Base-by-base conservation (phyloP, 495 filamentous ascomycete species). In the Talaromyces trachyspermus region DNA sequence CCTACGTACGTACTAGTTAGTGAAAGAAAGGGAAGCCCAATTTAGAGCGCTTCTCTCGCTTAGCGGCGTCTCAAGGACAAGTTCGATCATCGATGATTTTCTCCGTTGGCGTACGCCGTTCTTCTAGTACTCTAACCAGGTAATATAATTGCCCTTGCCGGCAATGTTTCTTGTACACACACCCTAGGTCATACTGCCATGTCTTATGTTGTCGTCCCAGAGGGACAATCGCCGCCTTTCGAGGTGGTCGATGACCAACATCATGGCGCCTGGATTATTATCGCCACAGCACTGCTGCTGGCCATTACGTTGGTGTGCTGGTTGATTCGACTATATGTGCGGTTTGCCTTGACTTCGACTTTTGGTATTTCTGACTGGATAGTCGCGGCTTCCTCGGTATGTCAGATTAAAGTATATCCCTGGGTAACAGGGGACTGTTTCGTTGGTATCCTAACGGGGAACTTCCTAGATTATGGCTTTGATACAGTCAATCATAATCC, bases 221-320 rank as follows among this genome's bases (percentile, higher is more conserved):
- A 63, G 18, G 65, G 65, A 45, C 60, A 69, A 42, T 63, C 65
- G 42, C 60, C 65, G 32, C 65, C 65, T 25, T 69, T 69, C 33
- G 59, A 66, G 54, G 63, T 66, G 18, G 57, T 69, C 10, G 65
- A 69, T 38, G 61, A 65, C 14, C 44, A 50, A 18, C 65, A 75
- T 49, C 69, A 72, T 53, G 59, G 62, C 17, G 71, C 64, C 11
- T 64, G 64, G 56, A 49, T 75, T 1, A 69, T 77, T 24, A 78
- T 79, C 36, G 62, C 60, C 0, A 65, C 65, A 5, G 70, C 72
- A 0, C 52, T 77, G 2, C 63, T 70, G 3, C 61, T 79, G 18
- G 68, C 72, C 20, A 61, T 77, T n/a, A 60, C 71, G 10, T 33
- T 77, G 4, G 62, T 64, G 5, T 65, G 62, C 46, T 60, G 71